These are phyloP conservation scores for Cucurbita argyrosperma DNA, from an alignment of 306 rosid genomes.

Conservation along the genomic window DNA sequence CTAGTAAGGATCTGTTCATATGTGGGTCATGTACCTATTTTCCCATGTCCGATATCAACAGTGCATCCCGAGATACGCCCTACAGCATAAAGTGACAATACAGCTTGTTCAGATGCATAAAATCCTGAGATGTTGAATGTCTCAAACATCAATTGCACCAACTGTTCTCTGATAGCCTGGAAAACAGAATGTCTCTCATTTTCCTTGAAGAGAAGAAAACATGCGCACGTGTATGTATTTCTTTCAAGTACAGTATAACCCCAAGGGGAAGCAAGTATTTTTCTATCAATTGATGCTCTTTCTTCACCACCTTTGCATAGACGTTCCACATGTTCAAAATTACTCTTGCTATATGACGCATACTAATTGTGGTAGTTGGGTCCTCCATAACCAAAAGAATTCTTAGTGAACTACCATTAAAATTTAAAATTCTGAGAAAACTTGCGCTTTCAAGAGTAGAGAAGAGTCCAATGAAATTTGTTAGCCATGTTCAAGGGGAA, in stretches of 20 bases:
- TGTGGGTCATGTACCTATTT: constrained; percentile 47
- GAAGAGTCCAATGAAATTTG: background rate
- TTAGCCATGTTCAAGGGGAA: background rate
- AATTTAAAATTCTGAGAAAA: background rate
- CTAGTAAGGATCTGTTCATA: constrained; percentile 5
- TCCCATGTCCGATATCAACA: constrained; percentile 95
- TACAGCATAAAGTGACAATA: constrained; percentile 78
- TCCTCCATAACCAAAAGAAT: background rate
- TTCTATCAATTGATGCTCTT: background rate
- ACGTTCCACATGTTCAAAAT: background rate
- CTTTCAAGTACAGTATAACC: background rate
- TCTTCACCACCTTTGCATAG: background rate
- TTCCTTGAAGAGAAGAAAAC: constrained; percentile 3
- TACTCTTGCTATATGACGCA: background rate
- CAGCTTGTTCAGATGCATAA: constrained; percentile 98
- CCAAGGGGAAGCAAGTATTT: background rate
- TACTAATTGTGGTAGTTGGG: background rate
- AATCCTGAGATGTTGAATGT: constrained; percentile 98
- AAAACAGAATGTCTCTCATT: constrained; percentile 2
- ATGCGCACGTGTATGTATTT: background rate
- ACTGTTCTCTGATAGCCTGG: constrained; percentile 88
- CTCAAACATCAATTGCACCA: constrained; percentile 96
- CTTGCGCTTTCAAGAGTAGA: background rate
- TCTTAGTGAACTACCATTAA: background rate
- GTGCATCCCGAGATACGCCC: constrained; percentile 97